Evolutionary conservation across 164 flowering plant genomes (phyloP), one percentile per base, ranked within the genome.

Genomic region (Annona cherimola): DNA sequence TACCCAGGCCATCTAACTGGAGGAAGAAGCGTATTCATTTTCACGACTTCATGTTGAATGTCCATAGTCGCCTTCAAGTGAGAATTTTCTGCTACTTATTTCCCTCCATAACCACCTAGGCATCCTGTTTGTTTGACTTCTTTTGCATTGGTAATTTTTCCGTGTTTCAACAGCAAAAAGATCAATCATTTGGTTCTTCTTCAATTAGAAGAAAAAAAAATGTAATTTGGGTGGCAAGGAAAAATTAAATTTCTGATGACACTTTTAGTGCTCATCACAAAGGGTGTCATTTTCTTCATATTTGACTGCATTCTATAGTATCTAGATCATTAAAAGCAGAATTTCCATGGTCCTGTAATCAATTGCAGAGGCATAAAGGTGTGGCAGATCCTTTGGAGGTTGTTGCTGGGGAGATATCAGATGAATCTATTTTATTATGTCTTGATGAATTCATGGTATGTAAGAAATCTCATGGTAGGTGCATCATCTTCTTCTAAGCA

Each of bases 391-490:
- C 99, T 42, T 92, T 96, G 69, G 99, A 96, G 84, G 92, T 91
- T 78, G 99, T 96, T 57, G 99, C 99, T 3, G 90, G 85, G 65
- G 99, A 93, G 83, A 88, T 96, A 83, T 86, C 95, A 39, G 95
- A 96, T 80, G 99, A 91, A 71, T 82, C 98, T 35, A 79, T 93
- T 73, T 83, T 96, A 74, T 79, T 96, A 75, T 96, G 99, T 76
- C 90, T 96, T 26, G 99, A 96, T 81, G 99, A 96, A 74, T 96
- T 93, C 70, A 96, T 96, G 99, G 99, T 95, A 85, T 40, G 78
- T 69, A 61, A 45, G 61, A 19, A 69, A 59, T 74, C 3, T 35
- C 42, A 42, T 19, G 62, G 61, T 64, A 45, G 66, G 66, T 65
- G 12, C 65, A 3, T 61, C 65, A 50, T 0, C 40, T 62, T 70